Conservation (phyloP, 768 basidiomycete species). For the Podaxis pistillaris region DNA sequence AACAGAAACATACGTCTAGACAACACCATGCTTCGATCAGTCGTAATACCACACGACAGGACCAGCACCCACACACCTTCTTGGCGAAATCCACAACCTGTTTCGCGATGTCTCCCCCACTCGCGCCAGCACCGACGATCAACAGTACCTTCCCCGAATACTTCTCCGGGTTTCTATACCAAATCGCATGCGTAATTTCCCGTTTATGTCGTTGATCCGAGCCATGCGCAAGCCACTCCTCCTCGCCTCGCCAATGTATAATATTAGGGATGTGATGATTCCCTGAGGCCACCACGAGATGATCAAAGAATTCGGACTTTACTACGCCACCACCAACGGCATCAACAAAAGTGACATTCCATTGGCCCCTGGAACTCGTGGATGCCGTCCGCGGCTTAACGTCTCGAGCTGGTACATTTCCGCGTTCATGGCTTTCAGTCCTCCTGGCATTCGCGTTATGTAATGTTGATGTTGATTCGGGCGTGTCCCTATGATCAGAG, state of each 20-base stretch:
- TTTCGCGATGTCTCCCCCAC: conserved; percentile 44
- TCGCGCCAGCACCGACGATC: conserved; percentile 44
- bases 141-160: conserved; percentile 44
- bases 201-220: conserved; percentile 20
- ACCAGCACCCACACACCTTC: conserved; percentile 32
- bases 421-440: background rate
- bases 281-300: conserved; percentile 55
- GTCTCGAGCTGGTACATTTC: background rate
- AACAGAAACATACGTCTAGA: conserved; percentile 31
- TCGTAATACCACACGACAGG: background rate
- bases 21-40: background rate
- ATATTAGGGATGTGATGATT: conserved; percentile 52
- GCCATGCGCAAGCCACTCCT: conserved; percentile 43
- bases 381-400: too few species aligned
- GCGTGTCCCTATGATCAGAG: background rate
- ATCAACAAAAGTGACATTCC: conserved; percentile 38
- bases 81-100: conserved; percentile 39
- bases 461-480: background rate
- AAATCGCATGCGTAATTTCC: conserved; percentile 51
- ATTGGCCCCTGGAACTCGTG: conserved; percentile 20
- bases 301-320: conserved; percentile 39
- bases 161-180: conserved; percentile 45
- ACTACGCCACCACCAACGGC: background rate
- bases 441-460: background rate
- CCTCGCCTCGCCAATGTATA: conserved; percentile 44